Evolutionary conservation across 441 rosid species (phyloP).

Genomic region (Populus hybrid): DNA sequence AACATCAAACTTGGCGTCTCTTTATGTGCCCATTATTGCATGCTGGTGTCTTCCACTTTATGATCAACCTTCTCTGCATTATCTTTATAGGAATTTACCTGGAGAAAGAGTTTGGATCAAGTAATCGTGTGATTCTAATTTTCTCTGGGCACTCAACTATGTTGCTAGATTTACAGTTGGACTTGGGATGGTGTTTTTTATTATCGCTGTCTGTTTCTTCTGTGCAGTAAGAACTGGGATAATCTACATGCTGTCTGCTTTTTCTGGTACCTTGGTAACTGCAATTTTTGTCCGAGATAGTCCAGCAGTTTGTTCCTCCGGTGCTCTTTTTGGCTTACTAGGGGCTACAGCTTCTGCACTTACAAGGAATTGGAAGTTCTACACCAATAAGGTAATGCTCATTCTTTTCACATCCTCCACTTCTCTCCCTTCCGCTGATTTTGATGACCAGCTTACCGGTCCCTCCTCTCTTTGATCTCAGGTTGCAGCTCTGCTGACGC

Average conservation of each 20-base stretch:
- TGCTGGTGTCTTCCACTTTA: slow-evolving; percentile 68
- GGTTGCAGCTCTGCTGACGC: slow-evolving; percentile 53
- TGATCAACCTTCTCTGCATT: slow-evolving; percentile 50
- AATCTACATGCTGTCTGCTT: slow-evolving; percentile 64
- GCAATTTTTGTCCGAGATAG: slow-evolving; percentile 60
- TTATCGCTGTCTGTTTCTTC: slow-evolving; percentile 15
- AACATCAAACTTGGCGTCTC: slow-evolving; percentile 60
- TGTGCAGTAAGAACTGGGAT: slow-evolving; percentile 65
- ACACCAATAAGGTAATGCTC: slow-evolving; percentile 55
- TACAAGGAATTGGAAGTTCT: slow-evolving; percentile 57
- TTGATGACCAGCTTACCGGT: slow-evolving; percentile 7
- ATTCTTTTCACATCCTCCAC: neutral
- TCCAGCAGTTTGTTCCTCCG: slow-evolving; percentile 64
- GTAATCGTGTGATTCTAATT: slow-evolving; percentile 29
- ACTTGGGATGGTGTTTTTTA: neutral
- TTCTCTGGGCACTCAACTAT: neutral
- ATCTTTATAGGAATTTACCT: slow-evolving; percentile 64
- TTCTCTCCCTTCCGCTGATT: neutral
- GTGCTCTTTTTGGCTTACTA: slow-evolving; percentile 65
- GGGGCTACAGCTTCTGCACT: slow-evolving; percentile 76
- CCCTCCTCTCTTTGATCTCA: slow-evolving; percentile 37
- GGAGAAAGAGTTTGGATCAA: slow-evolving; percentile 77
- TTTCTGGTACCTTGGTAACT: slow-evolving; percentile 59
- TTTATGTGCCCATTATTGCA: slow-evolving; percentile 63
- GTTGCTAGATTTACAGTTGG: neutral